Percentiles rank a stretch among this genome's conserved stretches.
These are phyloP conservation scores for Hanseniaspora lachancei DNA, from an alignment of 805 yeast genomes.

Conservation along the genomic window DNA sequence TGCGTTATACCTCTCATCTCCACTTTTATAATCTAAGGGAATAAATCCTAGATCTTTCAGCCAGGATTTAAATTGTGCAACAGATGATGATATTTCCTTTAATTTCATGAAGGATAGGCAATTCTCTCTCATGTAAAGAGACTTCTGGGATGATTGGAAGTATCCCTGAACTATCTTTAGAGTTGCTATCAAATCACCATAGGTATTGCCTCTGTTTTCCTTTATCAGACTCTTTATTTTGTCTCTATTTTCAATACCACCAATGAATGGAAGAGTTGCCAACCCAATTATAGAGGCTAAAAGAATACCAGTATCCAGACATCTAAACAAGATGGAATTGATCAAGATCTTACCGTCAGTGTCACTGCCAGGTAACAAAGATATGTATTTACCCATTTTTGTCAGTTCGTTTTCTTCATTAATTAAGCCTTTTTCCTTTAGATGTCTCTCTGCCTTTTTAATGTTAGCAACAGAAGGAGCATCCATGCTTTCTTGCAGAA, in stretches of 20 bases:
- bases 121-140: slow-evolving; percentile 42
- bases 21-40: slow-evolving; percentile 37
- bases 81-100: slow-evolving; percentile 58
- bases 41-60: slow-evolving; percentile 68
- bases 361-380: slow-evolving; percentile 72
- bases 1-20: slow-evolving; percentile 29
- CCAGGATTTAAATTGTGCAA: slow-evolving; percentile 55
- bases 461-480: slow-evolving; percentile 45
- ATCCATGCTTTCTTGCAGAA: slow-evolving; percentile 65
- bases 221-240: slow-evolving; percentile 37
- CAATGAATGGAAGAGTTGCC: slow-evolving; percentile 55
- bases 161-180: slow-evolving; percentile 48
- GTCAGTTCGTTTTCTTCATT: slow-evolving; percentile 40
- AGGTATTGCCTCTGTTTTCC: slow-evolving; percentile 29
- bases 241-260: slow-evolving; percentile 51
- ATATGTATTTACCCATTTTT: slow-evolving; percentile 63
- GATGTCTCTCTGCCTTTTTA: slow-evolving; percentile 31
- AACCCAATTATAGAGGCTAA: slow-evolving; percentile 65
- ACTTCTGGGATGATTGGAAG: slow-evolving; percentile 24
- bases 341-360: slow-evolving; percentile 74
- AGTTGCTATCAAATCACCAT: slow-evolving; percentile 68
- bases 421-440: slow-evolving; percentile 66
- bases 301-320: slow-evolving; percentile 63
- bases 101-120: slow-evolving; percentile 49
- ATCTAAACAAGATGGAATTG: slow-evolving; percentile 70